Base-by-base conservation (phyloP, 2,329 filamentous ascomycete genomes). In the Daldinia sp. region DNA sequence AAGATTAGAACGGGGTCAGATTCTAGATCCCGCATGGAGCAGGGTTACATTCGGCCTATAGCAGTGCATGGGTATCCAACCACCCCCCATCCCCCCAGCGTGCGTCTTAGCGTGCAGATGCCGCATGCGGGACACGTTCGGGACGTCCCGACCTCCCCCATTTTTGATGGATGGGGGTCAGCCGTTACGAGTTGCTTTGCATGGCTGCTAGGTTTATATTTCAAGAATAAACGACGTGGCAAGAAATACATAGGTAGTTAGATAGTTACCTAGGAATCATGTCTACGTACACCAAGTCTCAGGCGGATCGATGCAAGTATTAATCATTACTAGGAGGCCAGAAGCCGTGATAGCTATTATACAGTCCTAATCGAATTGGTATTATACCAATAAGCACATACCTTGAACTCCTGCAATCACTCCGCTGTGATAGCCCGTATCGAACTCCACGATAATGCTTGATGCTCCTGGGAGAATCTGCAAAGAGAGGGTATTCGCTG, bases 91-190 rank as follows among this genome's bases (percentile, higher is more conserved):
- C 58, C 48, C 49, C 23, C 35, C 32, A 21, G 15, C 17, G 11
- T 54, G 15, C 47, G 39, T 60, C 57, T 6, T 61, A 48, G n/a
- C 43, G 21, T 15, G 21, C 11, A 34, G 45, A 45, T 30, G 43
- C 15, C 13, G n/a, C n/a, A 56, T 37, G 32, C 45, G 19, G 19
- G 17, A 8, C 19, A 15, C 10, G 52, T 35, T 57, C 61, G 56
- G 57, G 7, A 53, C 56, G 52, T 49, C 48, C 58, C 58, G 62
- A 61, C 17, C 43, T 51, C 43, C 25, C 41, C 43, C 19, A 11
- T 53, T 53, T 37, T 19, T 27, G 39, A 50, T 41, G 32, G 34
- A 50, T n/a, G n/a, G 41, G 19, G 47, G 6, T 27, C 11, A n/a
- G 17, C 23, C 37, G 13, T 32, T 15, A 48, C 27, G 27, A 30